Base-by-base conservation (phyloP, 305 asterid genomes). In the Rubia peregrina region DNA sequence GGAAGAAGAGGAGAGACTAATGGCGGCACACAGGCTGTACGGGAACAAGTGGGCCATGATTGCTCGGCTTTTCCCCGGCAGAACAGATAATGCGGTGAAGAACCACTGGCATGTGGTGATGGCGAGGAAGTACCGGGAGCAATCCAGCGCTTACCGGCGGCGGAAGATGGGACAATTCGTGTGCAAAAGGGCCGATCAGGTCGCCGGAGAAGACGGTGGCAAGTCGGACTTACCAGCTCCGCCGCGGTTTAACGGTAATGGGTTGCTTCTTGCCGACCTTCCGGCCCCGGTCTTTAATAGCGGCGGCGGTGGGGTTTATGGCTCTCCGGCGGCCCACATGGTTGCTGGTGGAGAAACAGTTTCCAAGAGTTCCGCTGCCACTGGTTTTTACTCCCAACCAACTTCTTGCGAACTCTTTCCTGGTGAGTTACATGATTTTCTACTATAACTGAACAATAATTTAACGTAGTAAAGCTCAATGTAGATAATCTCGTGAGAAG, bases 41-140 rank as follows among this genome's bases (percentile, higher is more conserved):
- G 98, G 98, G 0, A 92, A 90, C 87, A 92, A 90, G 69, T 92
- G 98, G 98, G 97, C 98, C 1, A 83, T 92, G 90, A 90, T 92
- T 43, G 92, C 98, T 12, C 79, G 95, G 70, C 78, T 92, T n/a
- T 92, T 92, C 69, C 98, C 98, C 0, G 98, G 98, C 0, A 83
- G 98, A 79, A 92, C 97, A 16, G 98, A 92, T 73, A 92, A 92
- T 70, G 95, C 98, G 5, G 98, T 92, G 4, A 92, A 92, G 81
- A 92, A 92, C 53, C 96, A 90, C 74, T 92, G 98, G 98, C 98
- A 92, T 83, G 98, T 92, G 7, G 82, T 92, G 1, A 92, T 92
- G 98, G 98, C 97, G 0, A 87, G 98, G 30, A 92, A 89, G 55
- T 86, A 88, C 65, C 83, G 98, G 61, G 96, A 92, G 73, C 96